Percentiles rank a stretch among this genome's conserved stretches.
Evolutionary conservation across 2,329 filamentous ascomycete genomes (phyloP).

Genomic region (Nannizzia gypsea): DNA sequence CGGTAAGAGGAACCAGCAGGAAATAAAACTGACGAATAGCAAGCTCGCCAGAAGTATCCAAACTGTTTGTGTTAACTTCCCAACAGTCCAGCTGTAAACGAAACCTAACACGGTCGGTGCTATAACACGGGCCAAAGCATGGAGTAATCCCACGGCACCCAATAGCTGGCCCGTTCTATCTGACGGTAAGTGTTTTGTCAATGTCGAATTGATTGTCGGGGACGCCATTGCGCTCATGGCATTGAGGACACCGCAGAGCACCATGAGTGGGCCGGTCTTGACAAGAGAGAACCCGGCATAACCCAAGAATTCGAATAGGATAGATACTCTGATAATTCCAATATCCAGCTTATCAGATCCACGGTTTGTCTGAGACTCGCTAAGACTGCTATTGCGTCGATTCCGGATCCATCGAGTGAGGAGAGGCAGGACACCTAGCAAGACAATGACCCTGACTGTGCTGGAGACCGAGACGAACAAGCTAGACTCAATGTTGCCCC

Average conservation of each 20-base stretch:
- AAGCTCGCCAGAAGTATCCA: slow-evolving; percentile 61
- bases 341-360: slow-evolving; percentile 73
- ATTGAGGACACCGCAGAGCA: slow-evolving; percentile 58
- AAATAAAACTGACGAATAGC: slow-evolving; percentile 54
- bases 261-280: slow-evolving; percentile 52
- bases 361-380: slow-evolving; percentile 37
- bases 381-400: slow-evolving; percentile 15
- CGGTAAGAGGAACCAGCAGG: slow-evolving; percentile 60
- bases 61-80: slow-evolving; percentile 64
- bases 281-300: slow-evolving; percentile 62
- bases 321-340: slow-evolving; percentile 58
- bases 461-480: slow-evolving; percentile 73
- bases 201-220: slow-evolving; percentile 67
- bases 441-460: slow-evolving; percentile 58
- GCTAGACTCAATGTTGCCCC: slow-evolving; percentile 70
- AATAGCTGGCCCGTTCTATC: slow-evolving; percentile 77
- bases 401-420: slow-evolving; percentile 63
- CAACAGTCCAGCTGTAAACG: slow-evolving; percentile 72
- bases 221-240: slow-evolving; percentile 73
- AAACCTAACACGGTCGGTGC: slow-evolving; percentile 75
- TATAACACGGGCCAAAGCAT: slow-evolving; percentile 67
- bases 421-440: slow-evolving; percentile 63
- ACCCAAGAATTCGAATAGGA: slow-evolving; percentile 65
- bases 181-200: slow-evolving; percentile 83
- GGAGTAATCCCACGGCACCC: slow-evolving; percentile 73